Base-by-base conservation (phyloP, 306 rosid species). In the Potentilla sterilis region DNA sequence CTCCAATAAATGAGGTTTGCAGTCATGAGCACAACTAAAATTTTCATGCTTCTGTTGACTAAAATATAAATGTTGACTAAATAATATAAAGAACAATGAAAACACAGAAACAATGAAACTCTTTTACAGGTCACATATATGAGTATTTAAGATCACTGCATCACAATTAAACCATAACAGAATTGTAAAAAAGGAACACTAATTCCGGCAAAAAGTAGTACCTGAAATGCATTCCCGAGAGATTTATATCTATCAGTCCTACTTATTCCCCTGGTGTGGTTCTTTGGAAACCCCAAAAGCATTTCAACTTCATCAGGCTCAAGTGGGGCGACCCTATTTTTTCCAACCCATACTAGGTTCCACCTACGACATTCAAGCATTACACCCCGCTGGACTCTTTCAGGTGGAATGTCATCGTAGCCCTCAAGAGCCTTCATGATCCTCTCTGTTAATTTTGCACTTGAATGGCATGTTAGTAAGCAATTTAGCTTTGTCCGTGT, bases 311-410 rank as follows among this genome's bases (percentile, higher is more conserved):
- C 99, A 58, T 92, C 98, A 1, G 94, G 88, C 79, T 96, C 99
- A 14, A 96, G 88, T 3, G 99, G 99, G 75, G 99, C 99, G 58
- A 89, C 90, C 84, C 91, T 96, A 54, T 92, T 90, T 82, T 86
- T 89, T 68, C 98, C 99, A 34, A 95, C 99, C 99, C 99, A 95
- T 41, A 95, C 97, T 69, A 95, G 81, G 77, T 95, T 95, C 99
- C 99, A 95, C 76, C 88, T 95, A 62, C 97, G 86, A 63, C 97
- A 95, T 75, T 95, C 85, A 4, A 89, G 84, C 9, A 92, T 68
- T 14, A 95, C 93, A 75, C 63, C 87, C 78, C 84, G 92, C 32
- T 89, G 93, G 35, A 84, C 83, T 12, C 24, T 6, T 7, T 64
- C 73, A 12, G 98, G 90, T 1, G 97, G 98, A n/a, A 74, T 87